Base-by-base conservation (phyloP, 2,329 filamentous ascomycete genomes). In the Venturia effusa region DNA sequence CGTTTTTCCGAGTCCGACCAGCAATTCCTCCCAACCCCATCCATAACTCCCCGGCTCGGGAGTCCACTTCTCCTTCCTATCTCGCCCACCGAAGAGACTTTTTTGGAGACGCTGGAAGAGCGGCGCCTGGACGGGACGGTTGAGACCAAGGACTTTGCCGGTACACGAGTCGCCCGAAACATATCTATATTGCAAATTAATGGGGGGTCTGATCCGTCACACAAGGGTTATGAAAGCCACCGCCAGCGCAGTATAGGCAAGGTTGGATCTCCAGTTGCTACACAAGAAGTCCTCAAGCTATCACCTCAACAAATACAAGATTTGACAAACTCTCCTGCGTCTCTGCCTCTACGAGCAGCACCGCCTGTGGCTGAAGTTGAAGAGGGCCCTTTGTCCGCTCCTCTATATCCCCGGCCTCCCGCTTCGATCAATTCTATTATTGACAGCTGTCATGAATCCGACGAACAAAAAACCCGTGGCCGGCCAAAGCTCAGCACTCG, bases 241-340 rank as follows among this genome's bases (percentile, higher is more conserved):
- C 45, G 61, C 15, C 32, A 62, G 30, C 61, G 41, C 45, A 54
- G 66, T 59, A 62, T 63, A 19, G 48, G 64, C 45, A 66, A 65
- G 61, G 59, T 32, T 22, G 55, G 54, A 43, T 64, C 34, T 24
- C 61, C 34, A 37, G 32, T 24, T 55, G 61, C 41, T 34, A 51
- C n/a, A 10, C 34, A 39, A 59, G 77, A 74, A 66, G 70, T 80
- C 3, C 71, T 81, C 65, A 84, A 82, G 68, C 72, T 84, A 37
- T 84, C 82, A 3, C 78, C 79, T 2, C 77, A 77, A 48, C 78
- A 83, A 70, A 80, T 85, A 2, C 77, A 82, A 51, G 81, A 83
- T 55, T 76, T 85, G 51, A 82, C 81, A 6, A 75, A 77, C 19
- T 81, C 82, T 15, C 80, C 81, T 10, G 76, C 81, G 19, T 83